Conservation (phyloP, 1,139 yeast genomes). For the Hansenula sp. region DNA sequence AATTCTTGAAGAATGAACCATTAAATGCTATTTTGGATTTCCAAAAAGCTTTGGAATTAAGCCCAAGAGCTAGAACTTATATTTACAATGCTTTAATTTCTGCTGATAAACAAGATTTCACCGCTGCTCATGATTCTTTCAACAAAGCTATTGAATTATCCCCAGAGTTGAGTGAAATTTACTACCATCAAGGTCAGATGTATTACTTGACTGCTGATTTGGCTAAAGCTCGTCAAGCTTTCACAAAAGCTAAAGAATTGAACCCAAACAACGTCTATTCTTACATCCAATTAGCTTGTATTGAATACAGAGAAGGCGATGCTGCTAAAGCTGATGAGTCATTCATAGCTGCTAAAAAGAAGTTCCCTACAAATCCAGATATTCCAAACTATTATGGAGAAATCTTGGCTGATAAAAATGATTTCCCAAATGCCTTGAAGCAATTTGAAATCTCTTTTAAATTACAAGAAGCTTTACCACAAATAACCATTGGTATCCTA, state of each 20-base stretch:
- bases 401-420: constrained; percentile 79
- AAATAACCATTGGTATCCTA: constrained; percentile 74
- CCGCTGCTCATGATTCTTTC: constrained; percentile 56
- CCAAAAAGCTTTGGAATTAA: constrained; percentile 53
- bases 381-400: constrained; percentile 96
- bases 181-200: constrained; percentile 94
- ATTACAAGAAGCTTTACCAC: constrained; percentile 52
- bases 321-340: constrained; percentile 56
- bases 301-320: constrained; percentile 79
- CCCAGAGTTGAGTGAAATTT: constrained; percentile 74
- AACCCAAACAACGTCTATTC: constrained; percentile 80
- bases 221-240: constrained; percentile 68
- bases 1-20: constrained; percentile 76
- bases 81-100: constrained; percentile 79
- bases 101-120: constrained; percentile 69
- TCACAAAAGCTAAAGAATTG: constrained; percentile 69
- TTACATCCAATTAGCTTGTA: constrained; percentile 89
- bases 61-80: constrained; percentile 80
- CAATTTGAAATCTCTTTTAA: constrained; percentile 87
- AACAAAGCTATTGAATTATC: constrained; percentile 67
- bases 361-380: constrained; percentile 86
- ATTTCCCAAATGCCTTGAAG: constrained; percentile 65
- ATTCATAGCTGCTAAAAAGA: constrained; percentile 69
- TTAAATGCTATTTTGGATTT: constrained; percentile 28
- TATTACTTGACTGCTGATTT: constrained; percentile 77